Base-by-base conservation (phyloP, 2,329 filamentous ascomycete species). In the Chaetothyriales sp. region DNA sequence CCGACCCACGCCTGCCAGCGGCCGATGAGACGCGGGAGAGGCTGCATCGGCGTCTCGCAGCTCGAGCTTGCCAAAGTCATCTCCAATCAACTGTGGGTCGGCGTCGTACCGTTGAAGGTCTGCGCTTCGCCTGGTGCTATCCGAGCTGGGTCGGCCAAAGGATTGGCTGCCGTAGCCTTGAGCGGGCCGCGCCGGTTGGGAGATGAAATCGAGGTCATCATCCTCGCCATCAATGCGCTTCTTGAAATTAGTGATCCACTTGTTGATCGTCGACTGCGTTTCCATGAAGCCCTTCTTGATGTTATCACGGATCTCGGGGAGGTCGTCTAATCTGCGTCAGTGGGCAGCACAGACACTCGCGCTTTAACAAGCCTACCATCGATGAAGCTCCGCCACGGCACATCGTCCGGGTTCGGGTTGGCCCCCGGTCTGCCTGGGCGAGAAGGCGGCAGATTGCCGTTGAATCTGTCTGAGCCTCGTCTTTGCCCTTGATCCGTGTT, bases 41-140 rank as follows among this genome's bases (percentile, higher is more conserved):
- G 74, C 70, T 53, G 79, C 75, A 42, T 82, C 80, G 44, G 77
- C 73, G 57, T 83, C 80, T 53, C 74, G 73, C 55, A 84, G 60
- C 61, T 82, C 78, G 5, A 83, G 70, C 43, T 74, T 73, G 49
- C 79, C 76, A 69, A 98, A 96, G 63, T 96, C 89, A 61, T 95
- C 90, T 55, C 83, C 81, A 28, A 98, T 74, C 39, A 96, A 80
- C 63, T 89, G 81, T 26, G 90, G 92, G 64, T 98, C 92, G 25
- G 89, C 88, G 65, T 98, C 92, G 64, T 98, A 98, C 51, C 87
- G 81, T 60, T 89, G 84, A 55, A 89, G 87, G 65, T 96, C 90
- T 43, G 83, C 83, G 64, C 89, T 95, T 60, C 84, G 78, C 59
- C 83, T 76, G 54, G 75, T 75, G 57, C 85, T 81, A 10, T 77